Evolutionary conservation across 371 early-diverging fungal species (phyloP), one percentile per base, ranked within the genome.

Genomic region (Mucor ambiguus): DNA sequence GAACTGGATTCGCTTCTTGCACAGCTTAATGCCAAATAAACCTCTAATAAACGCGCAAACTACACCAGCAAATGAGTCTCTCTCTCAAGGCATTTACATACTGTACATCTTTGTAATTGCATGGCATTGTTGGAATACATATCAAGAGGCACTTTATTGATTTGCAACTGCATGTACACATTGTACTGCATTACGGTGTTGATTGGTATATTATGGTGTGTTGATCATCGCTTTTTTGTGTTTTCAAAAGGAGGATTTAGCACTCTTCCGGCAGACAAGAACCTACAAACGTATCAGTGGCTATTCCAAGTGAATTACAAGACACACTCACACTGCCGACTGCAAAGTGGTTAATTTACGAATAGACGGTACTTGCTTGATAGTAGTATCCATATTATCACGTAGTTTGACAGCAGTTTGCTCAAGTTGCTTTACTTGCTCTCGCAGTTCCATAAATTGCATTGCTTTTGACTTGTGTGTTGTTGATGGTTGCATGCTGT

Each of bases 1-100:
- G 87, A 87, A 57, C 58, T 85, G 41, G 84, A 87, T 65, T 74
- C 80, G 16, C 80, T 82, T 37, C 71, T 87, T 54, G 81, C 79
- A 10, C 85, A 87, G 61, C 74, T 84, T 12, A 73, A 70, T 71
- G 73, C 77, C 10, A 78, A 79, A 78, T 79, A 74, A 72, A 64
- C n/a, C n/a, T 26, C 12, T 6, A 30, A 30, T 30, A 30, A 33
- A 33, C 9, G 9, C 9, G 30, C 7, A 4, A 2, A 33, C 9
- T 33, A 33, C 8, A 9, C 33, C 33, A 30, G 7, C 30, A 30
- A 30, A 30, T 30, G 30, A 30, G 30, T 7, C 30, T 30, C 7
- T 30, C 30, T 30, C 7, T 30, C 30, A 4, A 2, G 2, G 30
- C 30, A 30, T 30, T 5, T 5, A 30, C 3, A 30, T 30, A 26